A percentile compares a stretch with the other conserved stretches of the same genome.
Conservation (phyloP, 305 asterid genomes). For the Plantago coronopus region DNA sequence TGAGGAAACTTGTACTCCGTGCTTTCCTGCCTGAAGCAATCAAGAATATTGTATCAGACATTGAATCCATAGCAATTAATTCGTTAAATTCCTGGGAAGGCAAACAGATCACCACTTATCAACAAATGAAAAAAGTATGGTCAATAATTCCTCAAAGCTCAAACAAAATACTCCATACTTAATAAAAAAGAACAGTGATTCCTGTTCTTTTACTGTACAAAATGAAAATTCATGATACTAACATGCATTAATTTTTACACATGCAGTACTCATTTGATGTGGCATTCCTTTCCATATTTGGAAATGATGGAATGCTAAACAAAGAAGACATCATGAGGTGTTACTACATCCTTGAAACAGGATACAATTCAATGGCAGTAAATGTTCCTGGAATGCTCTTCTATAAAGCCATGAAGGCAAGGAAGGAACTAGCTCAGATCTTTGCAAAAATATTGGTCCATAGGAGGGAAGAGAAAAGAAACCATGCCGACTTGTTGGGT, state of each 20-base stretch:
- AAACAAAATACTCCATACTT: too few species aligned
- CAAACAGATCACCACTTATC: constrained; percentile 60
- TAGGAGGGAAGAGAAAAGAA: constrained; percentile 43
- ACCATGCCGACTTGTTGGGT: constrained; percentile 54
- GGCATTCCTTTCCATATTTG: constrained; percentile 83
- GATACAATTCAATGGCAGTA: constrained; percentile 89
- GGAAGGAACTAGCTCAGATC: constrained; percentile 68
- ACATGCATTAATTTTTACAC: constrained; percentile 3
- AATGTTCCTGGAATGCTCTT: constrained; percentile 83
- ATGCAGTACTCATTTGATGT: constrained; percentile 94
- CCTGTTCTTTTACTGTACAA: constrained; percentile 15
- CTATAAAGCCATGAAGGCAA: constrained; percentile 86
- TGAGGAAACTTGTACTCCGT: constrained; percentile 68
- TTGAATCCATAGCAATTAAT: constrained; percentile 50
- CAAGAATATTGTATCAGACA: constrained; percentile 49
- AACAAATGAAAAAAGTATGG: constrained; percentile 89
- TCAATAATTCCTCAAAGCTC: neutral
- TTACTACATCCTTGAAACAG: constrained; percentile 77
- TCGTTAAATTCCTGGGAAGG: constrained; percentile 65
- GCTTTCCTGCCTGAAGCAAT: constrained; percentile 84
- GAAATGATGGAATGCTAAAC: constrained; percentile 65
- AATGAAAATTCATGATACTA: constrained; percentile 4
- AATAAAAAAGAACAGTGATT: constrained; percentile 29
- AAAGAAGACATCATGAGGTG: constrained; percentile 85
- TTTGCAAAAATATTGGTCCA: constrained; percentile 50